Evolutionary conservation across 179 eudicot species (phyloP).

Genomic region (Silene coronaria): DNA sequence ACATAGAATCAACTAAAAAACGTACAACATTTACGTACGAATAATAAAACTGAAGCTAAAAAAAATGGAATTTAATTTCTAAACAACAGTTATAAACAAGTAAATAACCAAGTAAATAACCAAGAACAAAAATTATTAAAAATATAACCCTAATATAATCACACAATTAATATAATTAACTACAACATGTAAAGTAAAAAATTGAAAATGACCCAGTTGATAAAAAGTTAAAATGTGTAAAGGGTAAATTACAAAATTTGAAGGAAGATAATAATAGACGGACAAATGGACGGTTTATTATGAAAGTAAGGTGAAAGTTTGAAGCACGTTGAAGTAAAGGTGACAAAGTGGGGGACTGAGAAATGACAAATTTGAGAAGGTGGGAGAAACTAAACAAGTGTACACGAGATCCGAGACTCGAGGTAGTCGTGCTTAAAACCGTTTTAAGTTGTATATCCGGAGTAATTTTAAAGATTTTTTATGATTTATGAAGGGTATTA

Average conservation of each 20-base stretch:
- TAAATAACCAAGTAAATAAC: neutral
- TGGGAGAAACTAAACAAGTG: too few relatives aligned
- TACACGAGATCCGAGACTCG: too few relatives aligned
- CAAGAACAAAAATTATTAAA: neutral
- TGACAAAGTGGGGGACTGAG: neutral
- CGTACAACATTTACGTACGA: neutral
- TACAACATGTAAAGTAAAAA: neutral
- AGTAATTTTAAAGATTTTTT: too few relatives aligned
- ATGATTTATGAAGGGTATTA: too few relatives aligned
- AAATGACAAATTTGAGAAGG: neutral
- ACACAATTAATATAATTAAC: neutral
- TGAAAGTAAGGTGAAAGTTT: neutral
- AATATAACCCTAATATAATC: neutral
- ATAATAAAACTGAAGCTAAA: neutral
- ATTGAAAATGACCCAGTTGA: constrained; percentile 15
- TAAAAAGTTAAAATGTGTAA: constrained; percentile 3
- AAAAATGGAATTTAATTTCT: neutral
- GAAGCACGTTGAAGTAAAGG: neutral
- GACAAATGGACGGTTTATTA: neutral
- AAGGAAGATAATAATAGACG: neutral
- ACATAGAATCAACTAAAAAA: neutral
- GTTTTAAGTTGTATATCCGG: too few relatives aligned
- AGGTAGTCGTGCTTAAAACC: too few relatives aligned
- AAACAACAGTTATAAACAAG: constrained; percentile 8
- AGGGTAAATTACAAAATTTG: neutral